Evolutionary conservation across 2,329 filamentous ascomycete species (phyloP).

Genomic region (Kalmusia sp.): DNA sequence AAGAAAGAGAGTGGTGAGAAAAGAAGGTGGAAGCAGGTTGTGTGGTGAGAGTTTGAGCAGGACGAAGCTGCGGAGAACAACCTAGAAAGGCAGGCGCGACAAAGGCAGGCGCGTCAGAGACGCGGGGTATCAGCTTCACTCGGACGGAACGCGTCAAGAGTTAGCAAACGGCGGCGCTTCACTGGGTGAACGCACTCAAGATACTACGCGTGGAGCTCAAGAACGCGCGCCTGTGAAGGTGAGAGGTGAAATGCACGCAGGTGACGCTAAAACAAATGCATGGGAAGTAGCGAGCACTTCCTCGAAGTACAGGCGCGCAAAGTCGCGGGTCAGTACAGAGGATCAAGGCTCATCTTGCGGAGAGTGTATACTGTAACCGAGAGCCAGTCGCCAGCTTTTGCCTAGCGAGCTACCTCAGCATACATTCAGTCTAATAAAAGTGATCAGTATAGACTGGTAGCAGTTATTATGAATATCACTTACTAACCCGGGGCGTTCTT

Average conservation of each 20-base stretch:
- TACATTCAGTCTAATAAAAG: too few species aligned
- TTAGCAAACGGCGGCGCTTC: background rate
- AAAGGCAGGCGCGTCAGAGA: background rate
- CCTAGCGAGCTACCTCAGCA: too few species aligned
- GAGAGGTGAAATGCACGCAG: background rate
- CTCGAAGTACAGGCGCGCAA: too few species aligned
- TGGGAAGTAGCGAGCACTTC: background rate
- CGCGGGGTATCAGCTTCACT: background rate
- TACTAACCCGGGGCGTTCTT: too few species aligned
- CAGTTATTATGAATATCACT: too few species aligned
- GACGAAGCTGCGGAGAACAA: conserved; percentile 8
- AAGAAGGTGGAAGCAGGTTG: conserved; percentile 16
- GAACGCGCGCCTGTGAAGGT: background rate
- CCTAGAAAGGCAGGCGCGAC: conserved; percentile 6
- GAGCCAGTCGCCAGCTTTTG: too few species aligned
- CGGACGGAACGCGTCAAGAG: background rate
- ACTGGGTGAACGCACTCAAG: background rate
- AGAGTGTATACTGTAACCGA: too few species aligned
- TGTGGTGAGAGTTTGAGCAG: background rate
- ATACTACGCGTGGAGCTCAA: background rate
- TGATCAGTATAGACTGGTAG: too few species aligned
- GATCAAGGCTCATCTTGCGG: too few species aligned
- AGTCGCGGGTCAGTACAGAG: too few species aligned
- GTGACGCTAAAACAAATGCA: conserved; percentile 6
- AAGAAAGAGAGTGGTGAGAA: conserved; percentile 8